phyloP scores from a whole-genome alignment of 345 rosid genomes.

The Gossypium anomalum region DNA sequence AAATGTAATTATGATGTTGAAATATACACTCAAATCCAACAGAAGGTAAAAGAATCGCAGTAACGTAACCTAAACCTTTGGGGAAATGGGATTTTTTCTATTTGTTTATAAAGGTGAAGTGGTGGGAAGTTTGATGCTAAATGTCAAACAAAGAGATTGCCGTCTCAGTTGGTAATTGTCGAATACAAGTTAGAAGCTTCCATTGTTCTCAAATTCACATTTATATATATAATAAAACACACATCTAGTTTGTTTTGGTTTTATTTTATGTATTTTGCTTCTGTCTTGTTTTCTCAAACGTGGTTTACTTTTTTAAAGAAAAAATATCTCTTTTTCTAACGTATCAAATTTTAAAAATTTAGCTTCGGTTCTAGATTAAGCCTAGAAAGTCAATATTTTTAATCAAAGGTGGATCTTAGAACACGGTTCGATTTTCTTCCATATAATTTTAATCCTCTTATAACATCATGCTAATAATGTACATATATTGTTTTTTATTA shows the following conservation, averaged over 20 bases:
- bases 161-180: neutral
- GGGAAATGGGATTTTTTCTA: neutral
- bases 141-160: neutral
- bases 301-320: too few relatives aligned
- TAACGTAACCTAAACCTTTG: neutral
- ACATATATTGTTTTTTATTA: too few relatives aligned
- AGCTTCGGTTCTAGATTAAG: neutral
- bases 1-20: too few relatives aligned
- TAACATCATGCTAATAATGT: too few relatives aligned
- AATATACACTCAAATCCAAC: too few relatives aligned
- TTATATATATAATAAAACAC: too few relatives aligned
- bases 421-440: too few relatives aligned
- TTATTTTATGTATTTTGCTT: neutral
- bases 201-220: neutral
- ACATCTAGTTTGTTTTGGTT: neutral
- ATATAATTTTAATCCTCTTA: too few relatives aligned
- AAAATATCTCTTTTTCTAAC: neutral
- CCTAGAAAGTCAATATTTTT: neutral
- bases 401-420: too few relatives aligned
- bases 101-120: neutral
- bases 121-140: neutral
- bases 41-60: too few relatives aligned
- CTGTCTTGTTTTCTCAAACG: neutral
- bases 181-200: slow-evolving; percentile 6
- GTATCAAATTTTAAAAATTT: neutral